phyloP scores from a whole-genome alignment of 148 eudicot species.

The Vaccinium macrocarpon region DNA sequence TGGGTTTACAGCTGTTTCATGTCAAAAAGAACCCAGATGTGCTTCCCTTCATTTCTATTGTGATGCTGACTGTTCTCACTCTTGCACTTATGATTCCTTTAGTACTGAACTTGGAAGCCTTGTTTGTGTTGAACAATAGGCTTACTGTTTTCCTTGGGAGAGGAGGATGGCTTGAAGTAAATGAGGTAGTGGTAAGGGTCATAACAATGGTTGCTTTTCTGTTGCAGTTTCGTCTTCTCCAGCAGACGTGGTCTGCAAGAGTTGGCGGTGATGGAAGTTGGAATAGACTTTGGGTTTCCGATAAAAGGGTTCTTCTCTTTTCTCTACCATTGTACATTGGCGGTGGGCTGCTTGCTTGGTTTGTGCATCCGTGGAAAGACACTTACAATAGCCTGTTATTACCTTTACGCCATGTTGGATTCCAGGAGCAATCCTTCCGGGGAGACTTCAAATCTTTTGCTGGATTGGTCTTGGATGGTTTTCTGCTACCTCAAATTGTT shows the following conservation, averaged over 20 bases:
- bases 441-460: slow-evolving; percentile 67
- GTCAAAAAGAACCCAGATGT: slow-evolving; percentile 57
- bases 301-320: slow-evolving; percentile 61
- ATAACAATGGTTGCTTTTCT: slow-evolving; percentile 93
- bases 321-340: slow-evolving; percentile 51
- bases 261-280: slow-evolving; percentile 35
- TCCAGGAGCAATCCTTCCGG: slow-evolving; percentile 47
- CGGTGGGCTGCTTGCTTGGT: slow-evolving; percentile 63
- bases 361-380: slow-evolving; percentile 44
- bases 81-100: slow-evolving; percentile 78
- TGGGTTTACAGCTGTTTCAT: slow-evolving; percentile 68
- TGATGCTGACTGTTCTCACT: slow-evolving; percentile 71
- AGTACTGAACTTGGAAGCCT: slow-evolving; percentile 78
- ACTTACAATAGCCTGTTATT: slow-evolving; percentile 21
- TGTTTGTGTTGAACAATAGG: slow-evolving; percentile 46
- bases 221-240: slow-evolving; percentile 75
- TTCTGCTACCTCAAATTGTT: slow-evolving; percentile 76
- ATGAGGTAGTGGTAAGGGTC: slow-evolving; percentile 81
- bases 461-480: slow-evolving; percentile 70
- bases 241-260: slow-evolving; percentile 75
- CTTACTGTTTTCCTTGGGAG: slow-evolving; percentile 52
- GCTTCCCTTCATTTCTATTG: slow-evolving; percentile 65
- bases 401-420: background rate
- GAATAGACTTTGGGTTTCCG: slow-evolving; percentile 46
- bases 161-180: slow-evolving; percentile 88